Evolutionary conservation across 1,284 basidiomycete species (phyloP), one percentile per base, ranked within the genome.

Genomic region (Pyrrhoderma lamaoense): DNA sequence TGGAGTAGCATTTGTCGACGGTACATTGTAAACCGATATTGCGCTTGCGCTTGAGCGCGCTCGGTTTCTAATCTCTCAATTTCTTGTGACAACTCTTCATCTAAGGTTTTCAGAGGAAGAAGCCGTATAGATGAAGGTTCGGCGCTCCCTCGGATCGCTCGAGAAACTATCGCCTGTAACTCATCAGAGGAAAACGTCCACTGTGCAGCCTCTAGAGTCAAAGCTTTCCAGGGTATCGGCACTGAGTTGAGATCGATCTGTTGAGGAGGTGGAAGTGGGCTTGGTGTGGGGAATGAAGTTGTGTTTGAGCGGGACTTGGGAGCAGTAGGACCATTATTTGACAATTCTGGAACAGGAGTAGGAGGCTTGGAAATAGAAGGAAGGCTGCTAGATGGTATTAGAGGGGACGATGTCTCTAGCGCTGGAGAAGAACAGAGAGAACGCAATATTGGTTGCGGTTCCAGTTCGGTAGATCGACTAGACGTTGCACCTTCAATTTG

Each of bases 151-250:
- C 82, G 77, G 59, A 90, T 88, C 8, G 85, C 84, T 5, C 76
- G 72, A 16, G 83, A 82, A 19, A 89, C 86, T 55, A 88, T 77
- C 16, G 75, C 70, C 60, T 89, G 86, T 36, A 89, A 74, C 59
- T 89, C 82, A 23, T 67, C 57, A 0, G 81, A 85, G 23, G 76
- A 75, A 52, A 88, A 75, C 1, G 82, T 83, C 86, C 85, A 87
- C 55, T 86, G 71, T 3, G 86, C 86, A 0, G 81, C 81, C 53
- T 88, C 83, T 38, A 86, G 67, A 0, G 84, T 76, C 52, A 89
- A 68, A 1, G 76, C 77, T 52, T 81, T 82, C 77, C 78, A 86
- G 36, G 71, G 67, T 18, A 87, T 69, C 18, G 77, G 72, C 0
- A 64, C 60, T 2, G 72, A 65, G n/a, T 79, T 79, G 60, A 85